phyloP scores from a whole-genome alignment of 106 monocot genomes.

The Allium cepa region DNA sequence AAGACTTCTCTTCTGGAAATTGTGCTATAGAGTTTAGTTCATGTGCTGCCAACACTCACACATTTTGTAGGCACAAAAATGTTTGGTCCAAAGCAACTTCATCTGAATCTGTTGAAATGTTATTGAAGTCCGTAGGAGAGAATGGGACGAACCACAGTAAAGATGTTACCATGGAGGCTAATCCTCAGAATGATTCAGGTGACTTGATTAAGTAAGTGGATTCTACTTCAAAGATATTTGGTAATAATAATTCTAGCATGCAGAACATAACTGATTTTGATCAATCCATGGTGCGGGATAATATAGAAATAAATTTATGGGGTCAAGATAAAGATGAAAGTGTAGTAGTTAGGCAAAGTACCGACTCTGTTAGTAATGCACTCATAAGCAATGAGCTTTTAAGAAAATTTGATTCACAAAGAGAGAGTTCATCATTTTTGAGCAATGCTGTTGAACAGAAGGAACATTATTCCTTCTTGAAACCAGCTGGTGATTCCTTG shows the following conservation, averaged over 20 bases:
- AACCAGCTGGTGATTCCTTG: slow-evolving; percentile 14
- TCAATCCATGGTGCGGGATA: slow-evolving; percentile 11
- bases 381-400: slow-evolving; percentile 5
- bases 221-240: slow-evolving; percentile 11
- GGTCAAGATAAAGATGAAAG: slow-evolving; percentile 9
- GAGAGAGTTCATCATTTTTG: neutral
- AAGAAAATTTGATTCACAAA: no score
- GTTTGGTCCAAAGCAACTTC: slow-evolving; percentile 92
- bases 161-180: slow-evolving; percentile 14
- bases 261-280: slow-evolving; percentile 6
- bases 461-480: slow-evolving; percentile 6
- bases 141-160: slow-evolving; percentile 44
- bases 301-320: slow-evolving; percentile 12
- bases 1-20: slow-evolving; percentile 65
- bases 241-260: slow-evolving; percentile 8
- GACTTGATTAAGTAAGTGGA: slow-evolving; percentile 20
- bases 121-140: slow-evolving; percentile 81
- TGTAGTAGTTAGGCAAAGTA: slow-evolving; percentile 1
- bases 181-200: slow-evolving; percentile 15
- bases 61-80: slow-evolving; percentile 56
- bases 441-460: no score
- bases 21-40: slow-evolving; percentile 51
- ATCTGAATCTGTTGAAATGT: slow-evolving; percentile 90
- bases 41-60: slow-evolving; percentile 51
- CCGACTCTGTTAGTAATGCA: slow-evolving; percentile 2